Percentiles rank a stretch among this genome's conserved stretches.
Evolutionary conservation across 2,329 filamentous ascomycete species (phyloP).

Genomic region (Passalora sequoiae): DNA sequence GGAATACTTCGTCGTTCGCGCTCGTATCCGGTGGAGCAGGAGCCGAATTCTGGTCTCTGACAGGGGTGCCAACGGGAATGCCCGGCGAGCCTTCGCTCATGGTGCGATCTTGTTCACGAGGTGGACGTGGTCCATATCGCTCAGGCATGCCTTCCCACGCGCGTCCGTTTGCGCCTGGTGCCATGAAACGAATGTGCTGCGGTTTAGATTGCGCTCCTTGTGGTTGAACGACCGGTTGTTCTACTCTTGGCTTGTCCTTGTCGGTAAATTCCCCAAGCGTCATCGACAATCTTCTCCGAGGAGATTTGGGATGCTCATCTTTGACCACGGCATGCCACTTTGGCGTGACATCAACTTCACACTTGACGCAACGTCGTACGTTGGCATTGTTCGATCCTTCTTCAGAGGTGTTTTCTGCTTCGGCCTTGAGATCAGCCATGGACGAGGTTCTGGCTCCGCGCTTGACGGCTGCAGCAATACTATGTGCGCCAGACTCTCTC

Average conservation of each 20-base stretch:
- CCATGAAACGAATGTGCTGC: conserved; percentile 26
- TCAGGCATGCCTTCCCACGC: conserved; percentile 31
- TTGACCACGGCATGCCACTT: conserved; percentile 45
- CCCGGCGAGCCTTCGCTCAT: conserved; percentile 7
- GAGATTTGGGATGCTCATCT: conserved; percentile 11
- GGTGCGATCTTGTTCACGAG: conserved; percentile 12
- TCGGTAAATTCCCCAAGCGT: conserved; percentile 26
- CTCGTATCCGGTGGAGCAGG: conserved; percentile 13
- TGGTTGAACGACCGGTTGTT: background rate
- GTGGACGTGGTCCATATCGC: conserved; percentile 13
- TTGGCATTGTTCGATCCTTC: conserved; percentile 24
- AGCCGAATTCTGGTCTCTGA: conserved; percentile 8
- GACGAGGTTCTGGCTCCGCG: conserved; percentile 33
- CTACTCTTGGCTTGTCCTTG: conserved; percentile 10
- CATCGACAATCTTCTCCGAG: conserved; percentile 18
- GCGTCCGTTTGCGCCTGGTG: conserved; percentile 26
- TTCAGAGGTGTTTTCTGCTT: conserved; percentile 13
- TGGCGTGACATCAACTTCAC: conserved; percentile 63
- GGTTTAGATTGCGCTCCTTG: conserved; percentile 6
- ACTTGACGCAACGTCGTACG: conserved; percentile 40
- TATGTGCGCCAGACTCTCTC: conserved; percentile 37
- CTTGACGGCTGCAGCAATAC: conserved; percentile 30
- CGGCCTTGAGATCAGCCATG: conserved; percentile 27
- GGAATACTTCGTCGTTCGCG: conserved; percentile 23
- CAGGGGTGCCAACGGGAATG: conserved; percentile 7